Evolutionary conservation across 176 grass and related monocot species (phyloP), one percentile per base, ranked within the genome.

Genomic region (Calamus simplicifolius): DNA sequence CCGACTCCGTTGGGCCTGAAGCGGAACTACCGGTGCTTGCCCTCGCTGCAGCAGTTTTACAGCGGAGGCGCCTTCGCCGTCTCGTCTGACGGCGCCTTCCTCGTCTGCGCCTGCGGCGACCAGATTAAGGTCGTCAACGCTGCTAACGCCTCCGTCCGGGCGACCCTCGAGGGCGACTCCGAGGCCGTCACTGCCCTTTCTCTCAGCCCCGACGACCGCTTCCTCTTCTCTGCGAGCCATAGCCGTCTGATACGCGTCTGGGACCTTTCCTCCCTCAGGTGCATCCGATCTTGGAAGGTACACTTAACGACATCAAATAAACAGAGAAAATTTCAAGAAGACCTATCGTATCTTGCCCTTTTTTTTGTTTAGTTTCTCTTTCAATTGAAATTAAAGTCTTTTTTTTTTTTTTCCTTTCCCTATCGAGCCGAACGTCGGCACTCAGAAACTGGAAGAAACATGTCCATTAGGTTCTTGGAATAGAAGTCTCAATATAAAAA

Each of bases 231-330:
- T 18, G 86, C 91, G 0, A 79, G 80, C 1, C 86, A 96, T 25
- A 96, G 86, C 23, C 74, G 83, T 58, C 83, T 90, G 1, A 79
- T 96, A 6, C 75, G 91, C 58, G 91, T 90, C 59, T 96, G 86
- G 85, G 86, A 95, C 60, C 77, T 96, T 51, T 69, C 86, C 23
- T 75, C 91, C 19, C 71, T 73, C 51, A 73, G 71, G 2, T 96
- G 91, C 77, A 84, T 85, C 54, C 91, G 91, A 26, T 90, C 86
- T 59, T 96, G 91, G 91, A 96, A 96, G 91, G 91, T 90, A 50
- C 17, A 43, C 10, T 43, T 3, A 13, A 13, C 35, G 35, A 43
- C 8, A 43, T 43, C 35, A 43, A 43, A 12, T 43, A 43, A 43
- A 13, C 5, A 43, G 35, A 43, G 10, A 43, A 43, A 13, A 13